Base-by-base conservation (phyloP, 345 rosid species). In the Draba incana region DNA sequence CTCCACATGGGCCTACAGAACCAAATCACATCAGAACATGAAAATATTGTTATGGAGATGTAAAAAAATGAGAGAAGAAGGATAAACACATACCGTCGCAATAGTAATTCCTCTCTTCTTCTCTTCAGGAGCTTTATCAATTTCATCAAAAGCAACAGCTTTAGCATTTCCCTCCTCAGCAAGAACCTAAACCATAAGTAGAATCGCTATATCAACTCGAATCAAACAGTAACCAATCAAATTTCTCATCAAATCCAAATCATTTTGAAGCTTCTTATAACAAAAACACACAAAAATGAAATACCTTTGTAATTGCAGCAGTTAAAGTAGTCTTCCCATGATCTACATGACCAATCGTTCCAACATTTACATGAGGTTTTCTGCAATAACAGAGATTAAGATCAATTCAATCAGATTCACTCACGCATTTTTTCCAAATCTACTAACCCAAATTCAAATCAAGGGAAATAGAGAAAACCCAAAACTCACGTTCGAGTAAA, bases 51-150 rank as follows among this genome's bases (percentile, higher is more conserved):
- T 56, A 41, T 58, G 4, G 10, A 39, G 2, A 27, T 57, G 54
- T 20, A 20, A 0, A 10, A 10, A 45, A 27, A 64, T 2, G 37
- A 23, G 66, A 14, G 3, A 27, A 71, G 12, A n/a, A 44, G 25
- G 3, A 42, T 4, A 72, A n/a, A 62, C 71, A 47, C 86, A 39
- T 27, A 89, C 99, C 71, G 99, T 91, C 2, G 99, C 92, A 72
- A 95, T 95, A 7, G 98, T 95, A 70, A 95, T 92, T 75, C 99
- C 99, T 82, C 99, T 86, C 81, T 89, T 95, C 79, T 82, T 95
- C 90, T 95, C 99, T 70, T 95, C 99, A 56, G 99, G 99, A 39
- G 99, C 99, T 84, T 95, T 95, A 77, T 95, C 99, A 57, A 95
- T 95, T 78, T 95, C 99, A 79, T 95, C 98, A 72, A 95, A 95